These are phyloP conservation scores for Candida tunisiensis DNA, from an alignment of 1,139 yeast genomes.

Conservation along the genomic window DNA sequence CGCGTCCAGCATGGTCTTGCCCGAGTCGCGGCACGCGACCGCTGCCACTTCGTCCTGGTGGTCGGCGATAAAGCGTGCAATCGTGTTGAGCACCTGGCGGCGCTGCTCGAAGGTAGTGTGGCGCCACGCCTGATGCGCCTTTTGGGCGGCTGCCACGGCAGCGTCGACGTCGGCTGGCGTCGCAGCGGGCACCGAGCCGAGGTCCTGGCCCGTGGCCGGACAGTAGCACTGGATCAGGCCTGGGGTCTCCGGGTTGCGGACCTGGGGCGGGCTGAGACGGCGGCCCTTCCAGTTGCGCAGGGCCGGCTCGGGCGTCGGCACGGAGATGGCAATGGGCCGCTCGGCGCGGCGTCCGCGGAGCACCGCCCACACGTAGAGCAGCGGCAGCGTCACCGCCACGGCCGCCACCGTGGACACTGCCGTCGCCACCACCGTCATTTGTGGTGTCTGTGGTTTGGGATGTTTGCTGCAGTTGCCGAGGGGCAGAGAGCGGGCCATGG, in stretches of 20 bases:
- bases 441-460: background rate
- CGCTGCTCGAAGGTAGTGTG: constrained; percentile 44
- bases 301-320: constrained; percentile 67
- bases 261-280: constrained; percentile 43
- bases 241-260: constrained; percentile 40
- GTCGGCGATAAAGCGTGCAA: constrained; percentile 52
- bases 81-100: constrained; percentile 51
- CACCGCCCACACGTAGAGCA: constrained; percentile 2
- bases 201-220: constrained; percentile 87
- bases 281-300: constrained; percentile 88
- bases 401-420: constrained; percentile 2
- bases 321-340: constrained; percentile 13
- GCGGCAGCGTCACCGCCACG: constrained; percentile 3
- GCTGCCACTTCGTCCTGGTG: constrained; percentile 81
- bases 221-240: constrained; percentile 66
- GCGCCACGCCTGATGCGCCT: constrained; percentile 48
- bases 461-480: background rate
- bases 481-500: background rate
- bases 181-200: constrained; percentile 56
- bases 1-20: constrained; percentile 91
- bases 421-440: background rate
- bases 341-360: constrained; percentile 2
- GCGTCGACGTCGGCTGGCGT: constrained; percentile 52
- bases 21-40: constrained; percentile 91
- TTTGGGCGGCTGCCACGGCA: constrained; percentile 35